Base-by-base conservation (phyloP, 768 basidiomycete genomes). In the Suillus weaverae region DNA sequence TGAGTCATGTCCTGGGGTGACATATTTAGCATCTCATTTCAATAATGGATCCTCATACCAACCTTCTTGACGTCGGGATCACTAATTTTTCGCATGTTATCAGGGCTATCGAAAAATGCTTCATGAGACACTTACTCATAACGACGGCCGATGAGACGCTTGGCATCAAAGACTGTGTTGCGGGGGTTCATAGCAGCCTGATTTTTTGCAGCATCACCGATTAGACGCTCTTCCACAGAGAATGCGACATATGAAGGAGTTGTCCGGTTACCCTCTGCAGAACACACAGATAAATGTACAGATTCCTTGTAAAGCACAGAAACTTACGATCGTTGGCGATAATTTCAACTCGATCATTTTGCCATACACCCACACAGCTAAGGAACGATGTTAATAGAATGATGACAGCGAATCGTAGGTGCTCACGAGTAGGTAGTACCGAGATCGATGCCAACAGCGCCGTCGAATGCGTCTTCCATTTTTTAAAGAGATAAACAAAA, bases 191-290 rank as follows among this genome's bases (percentile, higher is more conserved):
- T 99, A 71, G 97, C 97, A 66, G 93, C 94, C 85, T 99, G 96
- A 79, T 97, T 97, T 81, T 96, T 96, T 67, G 95, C 96, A 73
- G 95, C 95, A 88, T 99, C 96, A 78, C 97, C 96, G 77, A 99
- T 99, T 79, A 97, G 81, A 83, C 95, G 95, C 85, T 97, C 96
- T 76, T 95, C 93, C 59, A 89, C 78, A 70, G 95, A 94, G 86
- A 99, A 99, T 72, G 97, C 94, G 81, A 99, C 97, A 81, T 99
- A 99, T 74, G 97, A 99, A 54, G 97, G 97, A 54, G 97, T 99
- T 71, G 97, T 98, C 69, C 97, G 89, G 87, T 98, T 97, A 72
- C 97, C 97, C 91, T 99, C 92, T 94, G 74, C 65, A 33, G 54
- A 60, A 33, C 61, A 33, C 61, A 66, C 43, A 36, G 51, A 55